Evolutionary conservation across 768 basidiomycete genomes (phyloP), one percentile per base, ranked within the genome.

Genomic region (Kwoniella mangroviensis): DNA sequence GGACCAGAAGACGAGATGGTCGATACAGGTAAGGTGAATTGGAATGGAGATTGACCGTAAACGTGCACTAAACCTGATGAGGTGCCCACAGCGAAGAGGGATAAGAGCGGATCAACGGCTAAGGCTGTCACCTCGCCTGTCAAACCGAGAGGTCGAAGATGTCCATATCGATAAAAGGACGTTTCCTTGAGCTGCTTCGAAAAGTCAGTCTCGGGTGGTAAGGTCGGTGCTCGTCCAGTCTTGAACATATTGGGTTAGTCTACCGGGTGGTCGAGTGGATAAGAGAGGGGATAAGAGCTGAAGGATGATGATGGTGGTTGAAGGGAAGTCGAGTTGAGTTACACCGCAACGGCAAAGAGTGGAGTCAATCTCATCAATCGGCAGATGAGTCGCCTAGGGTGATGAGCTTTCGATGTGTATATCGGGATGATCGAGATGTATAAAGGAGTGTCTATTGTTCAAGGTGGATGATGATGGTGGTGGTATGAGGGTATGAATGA

Each of bases 11-110:
- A 76, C 0, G 73, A 70, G 9, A 65, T 56, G 5, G 69, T 68
- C 2, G 74, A 73, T 19, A 83, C 70, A 0, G 76, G 76, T 2
- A 83, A 58, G 9, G 75, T 73, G 67, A 81, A 76, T 26, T 82
- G 78, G 13, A 93, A 90, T 3, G 90, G 88, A 2, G 89, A 87
- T 5, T 87, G 85, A 1, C 93, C 94, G 72, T 89, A 87, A 26
- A 94, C 73, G 66, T 89, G 85, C 42, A 94, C 86, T 1, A 79
- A 67, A 0, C 93, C 92, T n/a, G 82, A 78, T 4, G 86, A 80
- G 0, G 91, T 92, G 2, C 91, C 92, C 9, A 84, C 81, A 0
- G 82, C 85, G 45, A 85, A 74, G 11, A 84, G 68, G 0, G 82
- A 79, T 21, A 83, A 78, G 6, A 85, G 75, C 0, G 85, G 84